A percentile compares a stretch with the other conserved stretches of the same genome.
These are phyloP conservation scores for Hymenoscyphus occultus DNA, from an alignment of 2,329 filamentous ascomycete genomes.

Conservation along the genomic window DNA sequence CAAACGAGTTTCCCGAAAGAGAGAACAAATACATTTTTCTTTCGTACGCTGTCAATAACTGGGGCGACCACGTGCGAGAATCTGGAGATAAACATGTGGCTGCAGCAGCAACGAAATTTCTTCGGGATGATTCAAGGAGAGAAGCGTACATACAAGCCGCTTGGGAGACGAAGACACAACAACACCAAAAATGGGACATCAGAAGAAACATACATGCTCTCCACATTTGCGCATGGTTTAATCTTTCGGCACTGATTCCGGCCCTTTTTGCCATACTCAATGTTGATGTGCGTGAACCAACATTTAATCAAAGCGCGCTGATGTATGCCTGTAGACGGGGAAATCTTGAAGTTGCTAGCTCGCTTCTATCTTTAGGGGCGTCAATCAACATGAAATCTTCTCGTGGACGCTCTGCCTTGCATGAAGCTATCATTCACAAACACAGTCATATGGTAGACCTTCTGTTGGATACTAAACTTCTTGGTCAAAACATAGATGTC, in stretches of 20 bases:
- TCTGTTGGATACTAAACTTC: conserved; percentile 10
- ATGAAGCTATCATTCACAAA: conserved; percentile 19
- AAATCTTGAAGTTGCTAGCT: conserved; percentile 34
- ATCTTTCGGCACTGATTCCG: conserved; percentile 14
- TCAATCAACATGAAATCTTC: conserved; percentile 14
- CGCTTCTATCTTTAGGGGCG: conserved; percentile 17
- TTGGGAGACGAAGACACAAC: conserved; percentile 18
- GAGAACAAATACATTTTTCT: conserved; percentile 25
- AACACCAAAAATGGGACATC: conserved; percentile 25
- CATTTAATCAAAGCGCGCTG: conserved; percentile 35
- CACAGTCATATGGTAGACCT: conserved; percentile 15
- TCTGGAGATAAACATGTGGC: conserved; percentile 13
- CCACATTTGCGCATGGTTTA: conserved; percentile 25
- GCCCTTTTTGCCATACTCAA: conserved; percentile 9
- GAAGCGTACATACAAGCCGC: conserved; percentile 23
- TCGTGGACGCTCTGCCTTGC: conserved; percentile 19
- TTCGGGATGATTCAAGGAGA: conserved; percentile 16
- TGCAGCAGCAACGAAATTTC: conserved; percentile 15
- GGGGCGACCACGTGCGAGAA: conserved; percentile 27
- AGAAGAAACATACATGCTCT: conserved; percentile 21
- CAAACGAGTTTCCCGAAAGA: conserved; percentile 18
- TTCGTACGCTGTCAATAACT: conserved; percentile 29
- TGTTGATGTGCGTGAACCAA: conserved; percentile 19
- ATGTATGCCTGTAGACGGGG: conserved; percentile 35
- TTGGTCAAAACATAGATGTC: conserved; percentile 11